phyloP scores from a whole-genome alignment of 139 green algal genomes.

The Yamagishiella unicocca region DNA sequence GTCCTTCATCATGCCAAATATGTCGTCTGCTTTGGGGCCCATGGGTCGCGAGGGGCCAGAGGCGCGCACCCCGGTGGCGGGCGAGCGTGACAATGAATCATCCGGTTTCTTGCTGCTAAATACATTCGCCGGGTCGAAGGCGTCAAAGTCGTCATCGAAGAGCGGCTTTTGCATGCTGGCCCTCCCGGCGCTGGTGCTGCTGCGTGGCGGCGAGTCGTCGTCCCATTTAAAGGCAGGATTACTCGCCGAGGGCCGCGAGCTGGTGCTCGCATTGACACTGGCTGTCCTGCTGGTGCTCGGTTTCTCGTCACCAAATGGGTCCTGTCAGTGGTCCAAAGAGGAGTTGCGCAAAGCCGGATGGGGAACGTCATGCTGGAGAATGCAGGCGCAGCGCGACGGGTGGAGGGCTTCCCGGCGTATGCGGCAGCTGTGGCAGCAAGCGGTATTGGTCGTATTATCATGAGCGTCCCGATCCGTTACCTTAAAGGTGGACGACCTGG shows the following conservation, averaged over 20 bases:
- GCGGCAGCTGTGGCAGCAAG: no score
- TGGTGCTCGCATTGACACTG: background rate
- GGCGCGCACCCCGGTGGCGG: background rate
- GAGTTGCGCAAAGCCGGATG: background rate
- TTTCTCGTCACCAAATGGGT: constrained; percentile 34
- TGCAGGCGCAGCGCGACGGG: no score
- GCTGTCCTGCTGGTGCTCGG: background rate
- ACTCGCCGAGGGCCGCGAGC: background rate
- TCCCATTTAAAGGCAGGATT: constrained; percentile 39
- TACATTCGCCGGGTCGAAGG: background rate
- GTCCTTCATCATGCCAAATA: constrained; percentile 45
- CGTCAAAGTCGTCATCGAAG: constrained; percentile 27
- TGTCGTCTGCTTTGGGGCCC: constrained; percentile 24
- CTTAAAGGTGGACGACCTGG: background rate
- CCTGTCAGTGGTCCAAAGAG: constrained; percentile 2
- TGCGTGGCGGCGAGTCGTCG: constrained; percentile 20
- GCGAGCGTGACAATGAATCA: background rate
- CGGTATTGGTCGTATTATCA: no score
- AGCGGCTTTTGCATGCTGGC: background rate
- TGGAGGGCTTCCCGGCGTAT: no score
- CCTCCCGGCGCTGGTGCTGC: background rate
- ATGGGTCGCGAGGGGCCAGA: background rate
- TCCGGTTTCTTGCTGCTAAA: constrained; percentile 21
- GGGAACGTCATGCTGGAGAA: no score
- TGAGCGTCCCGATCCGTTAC: no score